Evolutionary conservation across 805 yeast genomes (phyloP).

Genomic region (Candida boidinii): DNA sequence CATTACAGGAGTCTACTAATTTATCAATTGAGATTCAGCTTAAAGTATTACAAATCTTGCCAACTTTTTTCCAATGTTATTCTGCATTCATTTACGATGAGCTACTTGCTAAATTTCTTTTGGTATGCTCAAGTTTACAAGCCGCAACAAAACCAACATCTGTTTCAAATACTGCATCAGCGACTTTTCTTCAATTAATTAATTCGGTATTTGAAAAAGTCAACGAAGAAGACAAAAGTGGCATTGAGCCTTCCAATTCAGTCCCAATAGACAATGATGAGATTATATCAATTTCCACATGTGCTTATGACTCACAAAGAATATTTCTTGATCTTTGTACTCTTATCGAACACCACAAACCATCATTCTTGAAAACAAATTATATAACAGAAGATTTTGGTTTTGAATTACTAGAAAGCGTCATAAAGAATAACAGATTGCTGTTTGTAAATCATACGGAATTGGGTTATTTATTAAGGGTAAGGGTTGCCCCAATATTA

Average conservation of each 20-base stretch:
- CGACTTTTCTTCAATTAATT: constrained; percentile 82
- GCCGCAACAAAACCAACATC: constrained; percentile 61
- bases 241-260: constrained; percentile 16
- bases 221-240: constrained; percentile 27
- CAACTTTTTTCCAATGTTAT: constrained; percentile 63
- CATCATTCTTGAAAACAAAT: constrained; percentile 43
- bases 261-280: constrained; percentile 41
- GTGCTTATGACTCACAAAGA: constrained; percentile 61
- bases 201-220: constrained; percentile 70
- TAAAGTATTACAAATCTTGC: constrained; percentile 76
- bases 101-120: constrained; percentile 47
- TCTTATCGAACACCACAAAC: constrained; percentile 49
- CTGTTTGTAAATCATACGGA: constrained; percentile 55
- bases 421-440: constrained; percentile 53
- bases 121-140: constrained; percentile 67
- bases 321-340: constrained; percentile 68
- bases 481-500: constrained; percentile 67
- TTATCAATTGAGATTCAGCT: constrained; percentile 77
- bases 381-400: constrained; percentile 57
- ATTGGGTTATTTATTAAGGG: constrained; percentile 55
- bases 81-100: constrained; percentile 44
- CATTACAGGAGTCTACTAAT: constrained; percentile 65
- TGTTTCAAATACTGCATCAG: constrained; percentile 85
- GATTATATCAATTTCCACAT: constrained; percentile 33
- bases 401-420: constrained; percentile 75